Base-by-base conservation (phyloP, 352 stramenopile genomes). In the Phytophthora megakarya region DNA sequence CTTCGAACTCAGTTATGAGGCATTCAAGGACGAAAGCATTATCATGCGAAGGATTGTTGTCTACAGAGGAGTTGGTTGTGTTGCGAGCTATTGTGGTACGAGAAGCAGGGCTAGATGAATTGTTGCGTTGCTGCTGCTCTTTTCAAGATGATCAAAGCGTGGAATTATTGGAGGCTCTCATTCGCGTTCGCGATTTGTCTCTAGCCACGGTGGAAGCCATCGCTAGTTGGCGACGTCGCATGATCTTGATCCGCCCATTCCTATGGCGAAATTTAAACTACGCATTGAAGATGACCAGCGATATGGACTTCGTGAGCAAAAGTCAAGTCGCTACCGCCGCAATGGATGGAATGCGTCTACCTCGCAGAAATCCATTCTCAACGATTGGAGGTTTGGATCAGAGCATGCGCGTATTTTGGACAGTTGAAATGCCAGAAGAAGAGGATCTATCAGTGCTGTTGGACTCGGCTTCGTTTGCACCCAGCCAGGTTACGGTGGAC, bases 231-330 rank as follows among this genome's bases (percentile, higher is more conserved):
- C 68, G 80, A 3, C 65, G 82, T 4, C 70, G 77, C 38, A 87
- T 90, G 80, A 76, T 90, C 12, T 70, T 82, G 52, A 72, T 65
- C 9, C 51, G 73, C 30, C 81, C 83, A 18, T 93, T 93, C 52
- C 38, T 62, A 23, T 92, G 83, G 83, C 69, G 76, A 15, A 67
- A 79, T 26, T 26, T 74, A 13, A 93, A 93, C 45, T 93, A 93
- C 46, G 46, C 86, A 8, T 54, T 90, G 26, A 82, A 84, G 39
- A 89, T 93, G 80, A 70, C 70, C 7, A 75, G 70, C 40, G 85
- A 93, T 44, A 30, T 86, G 1, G 85, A 93, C 39, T 92, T 93
- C 39, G 54, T 92, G n/a, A 87, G 71, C 53, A 85, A 87, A 49
- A 93, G 82, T 43, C 78, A 83, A 19, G 38, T 84, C 1, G 73